Percentiles rank a stretch among this genome's conserved stretches.
Evolutionary conservation across 352 stramenopile species (phyloP).

Genomic region (Phytophthora constricta): DNA sequence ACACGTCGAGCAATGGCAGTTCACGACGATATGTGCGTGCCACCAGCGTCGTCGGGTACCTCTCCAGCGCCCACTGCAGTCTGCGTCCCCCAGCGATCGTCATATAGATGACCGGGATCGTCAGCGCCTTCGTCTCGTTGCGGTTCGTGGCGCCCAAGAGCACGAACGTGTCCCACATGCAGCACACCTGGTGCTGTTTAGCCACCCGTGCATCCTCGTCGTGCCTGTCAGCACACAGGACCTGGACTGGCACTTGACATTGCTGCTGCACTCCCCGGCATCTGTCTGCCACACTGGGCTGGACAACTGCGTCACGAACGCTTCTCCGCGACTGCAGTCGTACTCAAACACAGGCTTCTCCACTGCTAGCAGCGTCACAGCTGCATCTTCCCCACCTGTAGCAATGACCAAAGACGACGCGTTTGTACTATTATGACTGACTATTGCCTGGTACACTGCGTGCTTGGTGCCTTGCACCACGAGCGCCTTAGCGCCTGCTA

Average conservation of each 20-base stretch:
- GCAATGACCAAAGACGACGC: slow-evolving; percentile 13
- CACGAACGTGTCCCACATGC: slow-evolving; percentile 80
- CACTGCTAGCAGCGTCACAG: neutral
- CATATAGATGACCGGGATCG: slow-evolving; percentile 74
- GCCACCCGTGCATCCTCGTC: slow-evolving; percentile 17
- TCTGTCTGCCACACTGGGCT: slow-evolving; percentile 61
- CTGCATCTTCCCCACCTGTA: neutral
- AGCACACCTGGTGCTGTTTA: slow-evolving; percentile 69
- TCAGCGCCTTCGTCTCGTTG: slow-evolving; percentile 43
- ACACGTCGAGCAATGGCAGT: slow-evolving; percentile 58
- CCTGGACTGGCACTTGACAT: slow-evolving; percentile 48
- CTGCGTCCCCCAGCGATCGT: slow-evolving; percentile 64
- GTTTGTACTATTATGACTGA: slow-evolving; percentile 51
- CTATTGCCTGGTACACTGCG: slow-evolving; percentile 65
- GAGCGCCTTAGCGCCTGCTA: slow-evolving; percentile 57
- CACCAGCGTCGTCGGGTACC: slow-evolving; percentile 51
- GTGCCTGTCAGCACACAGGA: slow-evolving; percentile 68
- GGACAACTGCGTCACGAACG: slow-evolving; percentile 52
- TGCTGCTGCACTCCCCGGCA: slow-evolving; percentile 36
- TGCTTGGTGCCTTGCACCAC: slow-evolving; percentile 66
- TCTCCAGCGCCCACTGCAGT: slow-evolving; percentile 43
- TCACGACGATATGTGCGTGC: slow-evolving; percentile 53
- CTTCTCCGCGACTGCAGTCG: slow-evolving; percentile 66
- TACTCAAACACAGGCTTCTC: slow-evolving; percentile 68
- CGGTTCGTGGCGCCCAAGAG: slow-evolving; percentile 74